Conservation (phyloP, 2,329 filamentous ascomycete genomes). For the Penicillium freii region DNA sequence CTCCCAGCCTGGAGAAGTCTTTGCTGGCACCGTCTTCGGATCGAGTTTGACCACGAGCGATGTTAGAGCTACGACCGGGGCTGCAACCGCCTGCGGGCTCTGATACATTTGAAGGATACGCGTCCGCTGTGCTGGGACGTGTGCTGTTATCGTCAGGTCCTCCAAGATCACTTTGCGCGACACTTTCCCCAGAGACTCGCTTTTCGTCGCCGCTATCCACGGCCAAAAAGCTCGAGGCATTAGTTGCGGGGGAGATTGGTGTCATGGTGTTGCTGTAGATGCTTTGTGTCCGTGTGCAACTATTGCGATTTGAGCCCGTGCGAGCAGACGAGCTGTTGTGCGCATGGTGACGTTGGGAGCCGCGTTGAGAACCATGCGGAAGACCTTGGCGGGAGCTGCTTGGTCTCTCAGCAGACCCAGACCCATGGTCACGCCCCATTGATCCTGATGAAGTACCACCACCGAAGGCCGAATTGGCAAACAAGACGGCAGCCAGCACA, state of each 20-base stretch:
- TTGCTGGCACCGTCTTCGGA: conserved; percentile 28
- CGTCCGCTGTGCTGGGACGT: conserved; percentile 33
- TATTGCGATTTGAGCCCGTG: conserved; percentile 37
- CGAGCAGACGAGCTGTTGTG: conserved; percentile 37
- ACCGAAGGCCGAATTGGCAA: conserved; percentile 24
- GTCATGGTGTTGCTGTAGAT: conserved; percentile 45
- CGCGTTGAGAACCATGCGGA: conserved; percentile 17
- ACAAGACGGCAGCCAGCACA: conserved; percentile 30
- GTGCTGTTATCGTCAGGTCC: conserved; percentile 28
- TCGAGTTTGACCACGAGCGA: conserved; percentile 11
- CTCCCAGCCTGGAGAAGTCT: conserved; percentile 19
- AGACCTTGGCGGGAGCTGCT: conserved; percentile 32
- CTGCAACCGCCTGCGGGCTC: conserved; percentile 25
- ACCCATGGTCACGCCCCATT: conserved; percentile 9
- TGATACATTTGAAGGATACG: conserved; percentile 20
- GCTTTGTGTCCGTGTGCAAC: conserved; percentile 42
- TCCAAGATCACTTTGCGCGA: conserved; percentile 31
- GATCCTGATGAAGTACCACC: conserved; percentile 10
- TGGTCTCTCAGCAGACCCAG: conserved; percentile 26
- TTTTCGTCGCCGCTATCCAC: conserved; percentile 44
- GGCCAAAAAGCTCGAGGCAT: conserved; percentile 45
- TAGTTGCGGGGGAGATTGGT: conserved; percentile 44
- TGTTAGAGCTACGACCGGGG: conserved; percentile 24
- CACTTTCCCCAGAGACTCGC: conserved; percentile 28
- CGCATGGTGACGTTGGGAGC: conserved; percentile 30